Percentiles rank a stretch among this genome's conserved stretches.
Conservation (phyloP, 108 stramenopile genomes). For the Pseudonitzschia delicatissima region DNA sequence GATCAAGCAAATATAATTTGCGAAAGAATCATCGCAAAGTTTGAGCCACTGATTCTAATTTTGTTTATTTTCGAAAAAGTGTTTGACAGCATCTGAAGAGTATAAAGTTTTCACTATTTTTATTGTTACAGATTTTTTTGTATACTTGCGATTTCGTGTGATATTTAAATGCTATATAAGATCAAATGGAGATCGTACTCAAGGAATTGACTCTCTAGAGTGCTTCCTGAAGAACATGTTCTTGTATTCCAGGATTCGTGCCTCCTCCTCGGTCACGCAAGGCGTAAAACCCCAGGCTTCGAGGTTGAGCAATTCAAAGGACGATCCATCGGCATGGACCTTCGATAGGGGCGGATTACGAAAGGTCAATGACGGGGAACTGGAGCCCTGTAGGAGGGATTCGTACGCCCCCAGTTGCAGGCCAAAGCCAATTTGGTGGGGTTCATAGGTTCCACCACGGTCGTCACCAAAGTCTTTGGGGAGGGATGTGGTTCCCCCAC, state of each 20-base stretch:
- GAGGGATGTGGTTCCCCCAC: constrained; percentile 33
- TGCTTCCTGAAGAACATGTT: constrained; percentile 24
- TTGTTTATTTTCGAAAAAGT: too few species aligned
- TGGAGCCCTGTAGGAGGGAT: constrained; percentile 43
- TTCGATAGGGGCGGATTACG: constrained; percentile 44
- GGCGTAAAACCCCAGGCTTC: constrained; percentile 68
- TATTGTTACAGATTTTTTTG: too few species aligned
- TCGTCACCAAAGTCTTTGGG: constrained; percentile 6
- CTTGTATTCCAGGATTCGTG: constrained; percentile 30
- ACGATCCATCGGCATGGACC: constrained; percentile 28
- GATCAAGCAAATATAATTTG: too few species aligned
- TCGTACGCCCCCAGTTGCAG: constrained; percentile 39
- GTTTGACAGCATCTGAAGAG: too few species aligned
- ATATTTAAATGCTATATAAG: too few species aligned
- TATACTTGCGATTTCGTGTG: too few species aligned
- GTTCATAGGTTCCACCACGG: neutral
- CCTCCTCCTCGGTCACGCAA: constrained; percentile 39
- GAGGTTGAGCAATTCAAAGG: constrained; percentile 56
- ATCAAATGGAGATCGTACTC: too few species aligned
- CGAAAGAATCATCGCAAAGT: too few species aligned
- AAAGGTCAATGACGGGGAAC: constrained; percentile 52
- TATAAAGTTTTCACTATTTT: too few species aligned
- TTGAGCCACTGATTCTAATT: too few species aligned
- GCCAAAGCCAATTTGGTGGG: constrained; percentile 54
- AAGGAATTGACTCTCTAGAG: neutral